Conservation (phyloP, 2,329 filamentous ascomycete species). For the Stachybotrys chlorohalonatus region DNA sequence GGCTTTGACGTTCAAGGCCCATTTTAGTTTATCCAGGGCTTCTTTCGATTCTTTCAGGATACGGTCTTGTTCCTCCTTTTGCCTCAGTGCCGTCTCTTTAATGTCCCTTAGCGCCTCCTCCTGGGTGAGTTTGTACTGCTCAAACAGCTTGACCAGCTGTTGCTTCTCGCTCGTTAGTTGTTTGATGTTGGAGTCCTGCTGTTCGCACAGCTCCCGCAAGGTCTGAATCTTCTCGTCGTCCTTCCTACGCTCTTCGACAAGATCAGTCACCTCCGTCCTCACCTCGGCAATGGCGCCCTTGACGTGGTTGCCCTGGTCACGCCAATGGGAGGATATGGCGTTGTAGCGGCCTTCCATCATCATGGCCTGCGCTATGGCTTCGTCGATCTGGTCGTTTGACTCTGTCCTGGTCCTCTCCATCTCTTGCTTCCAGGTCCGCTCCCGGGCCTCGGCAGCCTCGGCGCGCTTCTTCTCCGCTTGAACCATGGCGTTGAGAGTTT, state of each 20-base stretch:
- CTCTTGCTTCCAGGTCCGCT: conserved; percentile 53
- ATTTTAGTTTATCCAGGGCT: conserved; percentile 59
- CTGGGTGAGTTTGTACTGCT: conserved; percentile 55
- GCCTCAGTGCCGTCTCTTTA: conserved; percentile 43
- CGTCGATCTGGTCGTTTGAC: conserved; percentile 53
- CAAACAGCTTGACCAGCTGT: conserved; percentile 50
- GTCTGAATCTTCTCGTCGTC: conserved; percentile 57
- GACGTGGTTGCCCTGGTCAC: conserved; percentile 55
- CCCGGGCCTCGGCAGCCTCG: conserved; percentile 47
- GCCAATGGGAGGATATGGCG: conserved; percentile 56
- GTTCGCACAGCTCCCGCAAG: conserved; percentile 61
- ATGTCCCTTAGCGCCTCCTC: conserved; percentile 52
- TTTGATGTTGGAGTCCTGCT: conserved; percentile 61
- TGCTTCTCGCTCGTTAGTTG: conserved; percentile 52
- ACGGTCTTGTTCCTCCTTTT: conserved; percentile 52
- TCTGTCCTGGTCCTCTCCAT: conserved; percentile 53
- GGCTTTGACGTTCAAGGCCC: conserved; percentile 61
- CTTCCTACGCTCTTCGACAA: conserved; percentile 45
- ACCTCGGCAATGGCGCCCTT: conserved; percentile 41
- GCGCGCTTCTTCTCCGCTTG: conserved; percentile 56
- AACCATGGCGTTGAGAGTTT: conserved; percentile 55
- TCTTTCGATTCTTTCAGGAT: conserved; percentile 49
- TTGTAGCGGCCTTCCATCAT: conserved; percentile 65
- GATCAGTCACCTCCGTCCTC: conserved; percentile 40
- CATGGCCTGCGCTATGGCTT: conserved; percentile 54